Conservation (phyloP, 176 grass and related monocot genomes). For the Tillandsia fasciculata region DNA sequence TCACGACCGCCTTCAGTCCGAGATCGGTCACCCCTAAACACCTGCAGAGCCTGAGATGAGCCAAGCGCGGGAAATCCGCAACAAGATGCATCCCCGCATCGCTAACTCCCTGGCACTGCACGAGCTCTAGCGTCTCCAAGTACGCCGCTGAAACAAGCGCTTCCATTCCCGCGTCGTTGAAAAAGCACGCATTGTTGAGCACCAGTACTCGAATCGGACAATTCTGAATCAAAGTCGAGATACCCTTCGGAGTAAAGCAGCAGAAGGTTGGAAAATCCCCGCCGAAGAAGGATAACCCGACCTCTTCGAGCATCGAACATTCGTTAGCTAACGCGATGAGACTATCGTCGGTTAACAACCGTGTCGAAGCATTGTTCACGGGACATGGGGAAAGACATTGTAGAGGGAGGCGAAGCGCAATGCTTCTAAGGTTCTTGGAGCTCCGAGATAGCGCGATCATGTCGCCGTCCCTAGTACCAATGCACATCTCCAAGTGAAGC, state of each 20-base stretch:
- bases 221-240: slow-evolving; percentile 30
- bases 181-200: slow-evolving; percentile 33
- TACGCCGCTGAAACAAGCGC: slow-evolving; percentile 20
- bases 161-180: slow-evolving; percentile 36
- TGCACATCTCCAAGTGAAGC: slow-evolving; percentile 48
- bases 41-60: slow-evolving; percentile 27
- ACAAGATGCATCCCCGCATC: slow-evolving; percentile 36
- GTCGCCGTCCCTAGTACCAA: slow-evolving; percentile 41
- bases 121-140: slow-evolving; percentile 46
- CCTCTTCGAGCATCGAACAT: slow-evolving; percentile 47
- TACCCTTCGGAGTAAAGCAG: slow-evolving; percentile 35
- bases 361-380: neutral
- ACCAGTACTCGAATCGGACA: slow-evolving; percentile 40
- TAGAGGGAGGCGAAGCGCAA: slow-evolving; percentile 37
- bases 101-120: slow-evolving; percentile 22
- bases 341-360: slow-evolving; percentile 36
- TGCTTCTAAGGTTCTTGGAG: slow-evolving; percentile 42
- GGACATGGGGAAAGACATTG: neutral
- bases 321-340: slow-evolving; percentile 31
- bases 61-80: slow-evolving; percentile 8
- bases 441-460: slow-evolving; percentile 38
- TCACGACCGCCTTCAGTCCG: slow-evolving; percentile 20
- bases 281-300: slow-evolving; percentile 37
- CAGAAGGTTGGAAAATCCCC: slow-evolving; percentile 4
- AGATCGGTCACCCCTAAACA: slow-evolving; percentile 32